phyloP scores from a whole-genome alignment of 2,329 filamentous ascomycete species.

The Torrubiella hemipterigena region DNA sequence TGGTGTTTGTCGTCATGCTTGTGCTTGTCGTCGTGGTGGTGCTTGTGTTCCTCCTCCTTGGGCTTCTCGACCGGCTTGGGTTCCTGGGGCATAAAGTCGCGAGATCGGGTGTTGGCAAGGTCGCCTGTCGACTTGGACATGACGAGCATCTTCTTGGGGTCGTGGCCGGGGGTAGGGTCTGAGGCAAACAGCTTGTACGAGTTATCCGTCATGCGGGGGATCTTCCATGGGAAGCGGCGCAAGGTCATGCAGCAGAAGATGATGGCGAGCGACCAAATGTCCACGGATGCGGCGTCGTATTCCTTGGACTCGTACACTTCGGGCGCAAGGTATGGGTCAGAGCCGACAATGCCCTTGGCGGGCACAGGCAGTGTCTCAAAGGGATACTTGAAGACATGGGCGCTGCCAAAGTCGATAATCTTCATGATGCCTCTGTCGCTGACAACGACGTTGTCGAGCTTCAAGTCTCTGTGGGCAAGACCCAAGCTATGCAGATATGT shows the following conservation, averaged over 20 bases:
- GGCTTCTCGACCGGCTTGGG: constrained; percentile 1
- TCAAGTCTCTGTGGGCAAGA: constrained; percentile 85
- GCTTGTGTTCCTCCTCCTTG: constrained; percentile 1
- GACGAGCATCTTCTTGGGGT: constrained; percentile 39
- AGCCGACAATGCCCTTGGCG: constrained; percentile 49
- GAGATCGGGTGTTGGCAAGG: constrained; percentile 22
- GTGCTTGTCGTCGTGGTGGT: constrained; percentile 17
- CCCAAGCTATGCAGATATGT: constrained; percentile 93
- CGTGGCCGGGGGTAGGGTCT: constrained; percentile 64
- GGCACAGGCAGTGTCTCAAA: constrained; percentile 61
- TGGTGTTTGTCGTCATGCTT: constrained; percentile 13
- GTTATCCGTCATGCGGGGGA: constrained; percentile 82
- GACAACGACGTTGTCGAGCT: constrained; percentile 95
- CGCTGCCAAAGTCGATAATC: constrained; percentile 96
- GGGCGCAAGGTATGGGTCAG: constrained; percentile 91
- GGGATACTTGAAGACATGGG: constrained; percentile 92
- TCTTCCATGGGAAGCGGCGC: constrained; percentile 92
- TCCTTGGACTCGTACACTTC: constrained; percentile 91
- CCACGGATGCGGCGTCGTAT: constrained; percentile 87
- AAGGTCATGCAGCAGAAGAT: constrained; percentile 99
- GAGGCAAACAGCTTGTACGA: constrained; percentile 90
- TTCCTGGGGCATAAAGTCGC: constrained; percentile 20
- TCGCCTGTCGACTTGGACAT: constrained; percentile 33
- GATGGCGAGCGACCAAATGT: constrained; percentile 97
- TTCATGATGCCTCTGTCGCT: constrained; percentile 98